These are phyloP conservation scores for Nyctanthes arbortristis DNA, from an alignment of 257 asterid genomes.

Conservation along the genomic window DNA sequence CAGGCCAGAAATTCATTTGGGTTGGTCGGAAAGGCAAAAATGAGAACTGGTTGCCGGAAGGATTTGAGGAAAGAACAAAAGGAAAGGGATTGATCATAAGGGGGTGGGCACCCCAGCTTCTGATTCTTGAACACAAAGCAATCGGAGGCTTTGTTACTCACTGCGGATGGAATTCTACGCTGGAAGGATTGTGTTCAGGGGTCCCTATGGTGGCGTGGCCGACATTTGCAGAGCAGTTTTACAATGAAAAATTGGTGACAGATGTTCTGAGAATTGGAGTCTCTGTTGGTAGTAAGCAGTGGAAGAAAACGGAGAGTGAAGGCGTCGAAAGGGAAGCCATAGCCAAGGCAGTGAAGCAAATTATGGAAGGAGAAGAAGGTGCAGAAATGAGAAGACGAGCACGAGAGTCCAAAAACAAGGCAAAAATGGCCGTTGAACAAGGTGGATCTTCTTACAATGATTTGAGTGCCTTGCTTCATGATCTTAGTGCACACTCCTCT, in stretches of 20 bases:
- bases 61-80: too few relatives aligned
- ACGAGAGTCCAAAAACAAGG: conserved; percentile 30
- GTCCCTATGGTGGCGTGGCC: conserved; percentile 57
- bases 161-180: too few relatives aligned
- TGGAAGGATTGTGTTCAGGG: conserved; percentile 37
- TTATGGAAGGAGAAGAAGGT: too few relatives aligned
- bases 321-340: too few relatives aligned
- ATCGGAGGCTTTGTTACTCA: too few relatives aligned
- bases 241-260: too few relatives aligned
- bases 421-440: conserved; percentile 31
- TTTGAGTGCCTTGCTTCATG: conserved; percentile 24
- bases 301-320: conserved; percentile 25
- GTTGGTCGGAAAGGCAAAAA: conserved; percentile 25
- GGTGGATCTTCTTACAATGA: conserved; percentile 37
- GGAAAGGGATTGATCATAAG: conserved; percentile 30
- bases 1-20: conserved; percentile 37
- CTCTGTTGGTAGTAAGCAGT: conserved; percentile 38
- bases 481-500: too few relatives aligned
- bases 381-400: too few relatives aligned
- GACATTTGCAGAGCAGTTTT: conserved; percentile 41
- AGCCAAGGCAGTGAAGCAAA: too few relatives aligned
- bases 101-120: conserved; percentile 44
- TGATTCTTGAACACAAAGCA: too few relatives aligned
- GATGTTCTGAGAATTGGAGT: too few relatives aligned
- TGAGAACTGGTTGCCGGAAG: too few relatives aligned